Percentiles rank a stretch among this genome's conserved stretches.
Evolutionary conservation across 1,284 basidiomycete genomes (phyloP).

Genomic region (Naganishia liquefaciens): DNA sequence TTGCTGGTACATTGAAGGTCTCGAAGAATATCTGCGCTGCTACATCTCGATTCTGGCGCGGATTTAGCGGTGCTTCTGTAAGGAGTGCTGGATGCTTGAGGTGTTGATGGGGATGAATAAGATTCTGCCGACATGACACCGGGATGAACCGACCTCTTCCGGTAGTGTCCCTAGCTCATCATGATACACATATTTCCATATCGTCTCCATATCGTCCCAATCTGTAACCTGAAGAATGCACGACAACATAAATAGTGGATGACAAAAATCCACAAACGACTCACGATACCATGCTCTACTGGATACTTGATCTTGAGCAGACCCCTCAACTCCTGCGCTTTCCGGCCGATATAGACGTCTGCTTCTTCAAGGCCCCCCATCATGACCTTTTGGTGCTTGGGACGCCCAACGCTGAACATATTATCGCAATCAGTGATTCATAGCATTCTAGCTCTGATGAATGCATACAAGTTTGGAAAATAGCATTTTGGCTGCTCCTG

Average conservation of each 20-base stretch:
- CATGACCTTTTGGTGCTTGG: slow-evolving; percentile 95
- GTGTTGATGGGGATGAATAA: neutral
- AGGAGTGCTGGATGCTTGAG: slow-evolving; percentile 88
- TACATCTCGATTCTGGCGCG: slow-evolving; percentile 87
- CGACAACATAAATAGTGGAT: neutral
- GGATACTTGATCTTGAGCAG: slow-evolving; percentile 96
- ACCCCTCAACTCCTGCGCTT: slow-evolving; percentile 90
- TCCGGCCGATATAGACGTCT: slow-evolving; percentile 87
- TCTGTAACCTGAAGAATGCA: slow-evolving; percentile 63
- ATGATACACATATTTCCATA: slow-evolving; percentile 95
- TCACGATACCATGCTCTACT: slow-evolving; percentile 88
- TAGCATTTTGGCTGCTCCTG: slow-evolving; percentile 98
- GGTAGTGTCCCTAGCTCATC: slow-evolving; percentile 91
- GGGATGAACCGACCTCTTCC: slow-evolving; percentile 72
- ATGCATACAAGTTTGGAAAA: slow-evolving; percentile 89
- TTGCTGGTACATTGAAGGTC: slow-evolving; percentile 97
- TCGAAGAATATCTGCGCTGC: slow-evolving; percentile 99
- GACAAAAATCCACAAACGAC: neutral
- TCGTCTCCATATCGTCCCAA: slow-evolving; percentile 98
- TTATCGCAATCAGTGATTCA: slow-evolving; percentile 4
- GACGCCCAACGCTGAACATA: slow-evolving; percentile 76
- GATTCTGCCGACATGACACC: neutral
- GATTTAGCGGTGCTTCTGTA: slow-evolving; percentile 93
- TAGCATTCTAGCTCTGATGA: neutral
- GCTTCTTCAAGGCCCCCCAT: slow-evolving; percentile 84